phyloP scores from a whole-genome alignment of 371 early-diverging fungal species.

The Syncephalastrum contaminatum region DNA sequence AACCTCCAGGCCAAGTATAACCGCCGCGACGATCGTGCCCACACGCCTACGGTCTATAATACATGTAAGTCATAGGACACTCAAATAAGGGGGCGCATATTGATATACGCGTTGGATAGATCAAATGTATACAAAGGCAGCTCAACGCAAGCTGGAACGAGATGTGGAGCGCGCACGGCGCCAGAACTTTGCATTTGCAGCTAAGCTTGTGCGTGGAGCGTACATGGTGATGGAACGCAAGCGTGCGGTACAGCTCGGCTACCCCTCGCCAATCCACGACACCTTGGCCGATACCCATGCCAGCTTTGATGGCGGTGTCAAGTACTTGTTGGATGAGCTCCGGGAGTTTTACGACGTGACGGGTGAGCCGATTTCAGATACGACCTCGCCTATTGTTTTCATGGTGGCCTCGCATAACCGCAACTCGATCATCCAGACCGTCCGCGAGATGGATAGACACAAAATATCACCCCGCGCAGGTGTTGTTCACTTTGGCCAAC shows the following conservation, averaged over 20 bases:
- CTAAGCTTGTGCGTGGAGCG: conserved; percentile 93
- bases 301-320: conserved; percentile 79
- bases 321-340: conserved; percentile 65
- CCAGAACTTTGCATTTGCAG: conserved; percentile 77
- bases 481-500: conserved; percentile 88
- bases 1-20: conserved; percentile 71
- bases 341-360: conserved; percentile 24
- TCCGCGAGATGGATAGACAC: conserved; percentile 62
- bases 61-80: conserved; percentile 56
- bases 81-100: neutral
- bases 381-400: conserved; percentile 60
- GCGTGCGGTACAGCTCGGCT: conserved; percentile 67
- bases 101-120: conserved; percentile 27
- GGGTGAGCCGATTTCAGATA: conserved; percentile 24
- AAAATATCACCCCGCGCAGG: conserved; percentile 55
- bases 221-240: conserved; percentile 90
- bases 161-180: conserved; percentile 73
- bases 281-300: conserved; percentile 80
- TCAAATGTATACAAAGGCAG: conserved; percentile 92
- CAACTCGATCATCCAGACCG: conserved; percentile 69
- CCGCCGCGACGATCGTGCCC: conserved; percentile 28
- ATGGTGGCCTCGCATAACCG: conserved; percentile 94
- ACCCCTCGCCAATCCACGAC: conserved; percentile 81
- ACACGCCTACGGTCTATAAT: conserved; percentile 77
- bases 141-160: conserved; percentile 59